Evolutionary conservation across 768 basidiomycete species (phyloP), one percentile per base, ranked within the genome.

Genomic region (Strobilomyces dryophilus): DNA sequence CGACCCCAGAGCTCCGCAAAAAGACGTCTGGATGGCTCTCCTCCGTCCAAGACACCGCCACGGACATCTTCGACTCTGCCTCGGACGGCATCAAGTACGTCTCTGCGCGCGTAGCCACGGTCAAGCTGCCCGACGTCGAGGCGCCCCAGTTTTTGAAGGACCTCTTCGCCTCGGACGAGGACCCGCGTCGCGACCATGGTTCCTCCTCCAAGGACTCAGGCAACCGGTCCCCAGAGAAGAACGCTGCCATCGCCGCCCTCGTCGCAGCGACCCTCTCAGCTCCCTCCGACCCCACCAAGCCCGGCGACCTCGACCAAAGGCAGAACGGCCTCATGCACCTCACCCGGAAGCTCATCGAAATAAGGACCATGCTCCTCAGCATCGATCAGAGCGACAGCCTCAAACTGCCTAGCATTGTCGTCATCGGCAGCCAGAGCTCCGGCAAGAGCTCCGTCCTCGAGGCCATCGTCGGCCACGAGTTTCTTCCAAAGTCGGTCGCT

Each of bases 371-470:
- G 79, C 76, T 99, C n/a, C 76, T 98, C 21, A 88, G 90, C 63
- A 95, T 98, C 50, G 97, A 98, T 71, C 93, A 98, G 70, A 93
- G 87, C 58, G 95, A 98, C 59, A 82, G 87, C 8, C 79, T 99
- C 60, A 98, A 94, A 63, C 75, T 99, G 18, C 97, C 97, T 2
- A 95, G 93, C 62, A 98, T 99, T 56, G 97, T 98, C 40, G 97
- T 98, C 44, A 90, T 99, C 57, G 97, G 97, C 11, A 95, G 92
- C 68, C 97, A 99, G 74, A 97, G 94, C 69, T 95, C 92, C 2
- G 97, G 97, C 11, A 99, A 99, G 77, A 98, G 94, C 62, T 95
- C 92, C 26, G 97, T 99, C 0, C 73, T 99, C 55, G 97, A 99
- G 70, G 88, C 97, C 6, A 90, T 99, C 55, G 97, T 99, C 27